Evolutionary conservation across 2,329 filamentous ascomycete species (phyloP).

Genomic region (Pseudonectria foliicola): DNA sequence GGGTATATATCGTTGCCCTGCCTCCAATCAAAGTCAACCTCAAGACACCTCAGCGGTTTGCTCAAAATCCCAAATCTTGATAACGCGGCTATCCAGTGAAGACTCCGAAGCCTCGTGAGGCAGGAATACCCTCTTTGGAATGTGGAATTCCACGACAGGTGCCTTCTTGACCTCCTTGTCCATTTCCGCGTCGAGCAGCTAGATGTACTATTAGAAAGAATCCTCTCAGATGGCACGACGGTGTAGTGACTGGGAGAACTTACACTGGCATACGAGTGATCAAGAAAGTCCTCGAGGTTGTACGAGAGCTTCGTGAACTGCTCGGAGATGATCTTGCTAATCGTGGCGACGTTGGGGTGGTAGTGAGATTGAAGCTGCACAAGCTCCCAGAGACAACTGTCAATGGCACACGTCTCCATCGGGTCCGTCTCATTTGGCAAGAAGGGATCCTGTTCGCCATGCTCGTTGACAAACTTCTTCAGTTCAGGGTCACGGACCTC

Average conservation of each 20-base stretch:
- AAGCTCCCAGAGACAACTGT: slow-evolving; percentile 92
- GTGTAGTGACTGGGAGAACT: slow-evolving; percentile 26
- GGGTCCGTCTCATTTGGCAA: slow-evolving; percentile 69
- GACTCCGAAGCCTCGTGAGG: slow-evolving; percentile 41
- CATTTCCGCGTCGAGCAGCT: slow-evolving; percentile 81
- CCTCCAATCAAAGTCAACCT: neutral
- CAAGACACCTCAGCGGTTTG: slow-evolving; percentile 7
- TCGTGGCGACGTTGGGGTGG: slow-evolving; percentile 91
- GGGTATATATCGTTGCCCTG: neutral
- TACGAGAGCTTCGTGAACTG: slow-evolving; percentile 96
- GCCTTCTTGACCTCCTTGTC: slow-evolving; percentile 76
- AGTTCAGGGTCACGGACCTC: slow-evolving; percentile 52
- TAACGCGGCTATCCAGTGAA: slow-evolving; percentile 47
- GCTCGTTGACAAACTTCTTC: slow-evolving; percentile 52
- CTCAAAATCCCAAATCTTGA: slow-evolving; percentile 55
- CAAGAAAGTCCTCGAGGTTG: slow-evolving; percentile 93
- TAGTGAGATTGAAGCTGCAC: slow-evolving; percentile 88
- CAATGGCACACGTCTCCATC: slow-evolving; percentile 77
- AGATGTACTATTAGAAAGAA: slow-evolving; percentile 27
- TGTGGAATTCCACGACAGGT: slow-evolving; percentile 88
- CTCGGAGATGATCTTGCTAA: slow-evolving; percentile 88
- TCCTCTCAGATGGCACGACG: slow-evolving; percentile 1
- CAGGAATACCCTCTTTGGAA: slow-evolving; percentile 75
- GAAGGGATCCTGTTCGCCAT: slow-evolving; percentile 67
- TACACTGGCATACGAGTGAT: slow-evolving; percentile 82